Base-by-base conservation (phyloP, 2,329 filamentous ascomycete species). In the Beauveria bassiana region DNA sequence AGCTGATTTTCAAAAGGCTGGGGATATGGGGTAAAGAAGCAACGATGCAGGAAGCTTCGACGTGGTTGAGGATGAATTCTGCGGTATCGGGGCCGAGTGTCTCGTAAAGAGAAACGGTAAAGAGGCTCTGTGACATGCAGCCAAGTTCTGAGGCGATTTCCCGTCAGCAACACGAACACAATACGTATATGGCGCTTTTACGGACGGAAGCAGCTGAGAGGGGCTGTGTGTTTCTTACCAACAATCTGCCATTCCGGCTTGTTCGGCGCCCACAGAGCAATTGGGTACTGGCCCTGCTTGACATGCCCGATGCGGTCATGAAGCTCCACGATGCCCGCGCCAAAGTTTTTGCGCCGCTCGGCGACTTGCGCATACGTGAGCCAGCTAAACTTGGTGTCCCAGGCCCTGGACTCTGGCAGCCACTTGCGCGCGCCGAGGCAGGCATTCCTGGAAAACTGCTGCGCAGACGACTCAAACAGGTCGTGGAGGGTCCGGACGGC, bases 41-140 rank as follows among this genome's bases (percentile, higher is more conserved):
- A 65, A 89, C 86, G 45, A 98, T 85, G 69, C 87, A 90, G 62
- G 81, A 75, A 61, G 98, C 78, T 64, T 87, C 82, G 60, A 91
- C 86, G 73, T 98, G 93, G 75, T 96, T 96, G 78, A 98, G 89
- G 74, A 99, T 97, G 77, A 90, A 98, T 77, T 98, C 92, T 62
- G 90, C 93, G 2, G 93, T 86, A 67, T 96, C 91, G 14, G 93
- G 88, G 10, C 93, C 93, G 5, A 99, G 84, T 14, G 93, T 97
- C 75, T 98, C 95, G 79, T 99, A 99, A 56, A 99, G 87, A 5
- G 93, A 96, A 61, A 99, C 92, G 24, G 89, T 90, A 76, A 83
- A 98, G 34, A 98, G 84, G 8, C 88, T 85, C 74, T 98, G 95
- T 14, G 92, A 95, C 77, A 90, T 86, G 72, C 90, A 87, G 45